A percentile compares a stretch with the other conserved stretches of the same genome.
These are phyloP conservation scores for Magnusiomyces sp. DNA, from an alignment of 1,139 yeast species.

Conservation along the genomic window DNA sequence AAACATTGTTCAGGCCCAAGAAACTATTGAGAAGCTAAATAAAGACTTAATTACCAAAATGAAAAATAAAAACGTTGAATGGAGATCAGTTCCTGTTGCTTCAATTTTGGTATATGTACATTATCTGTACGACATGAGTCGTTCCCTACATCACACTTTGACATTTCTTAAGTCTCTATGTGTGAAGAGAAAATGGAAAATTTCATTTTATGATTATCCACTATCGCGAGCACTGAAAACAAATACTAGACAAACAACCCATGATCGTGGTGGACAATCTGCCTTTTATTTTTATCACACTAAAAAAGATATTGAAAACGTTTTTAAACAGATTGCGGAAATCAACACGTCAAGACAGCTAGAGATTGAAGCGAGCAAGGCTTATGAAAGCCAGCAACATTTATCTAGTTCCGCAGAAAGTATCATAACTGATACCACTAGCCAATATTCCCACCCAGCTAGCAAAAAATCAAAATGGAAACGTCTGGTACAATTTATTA, in stretches of 20 bases:
- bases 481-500: too few species aligned
- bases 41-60: background rate
- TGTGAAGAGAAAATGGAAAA: slow-evolving; percentile 26
- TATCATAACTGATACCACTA: too few species aligned
- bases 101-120: slow-evolving; percentile 14
- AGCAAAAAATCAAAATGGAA: background rate
- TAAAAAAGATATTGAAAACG: slow-evolving; percentile 41
- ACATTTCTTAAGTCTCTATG: slow-evolving; percentile 7
- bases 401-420: too few species aligned
- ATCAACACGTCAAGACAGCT: slow-evolving; percentile 33
- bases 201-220: slow-evolving; percentile 36
- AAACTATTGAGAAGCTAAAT: background rate
- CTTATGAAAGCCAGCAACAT: too few species aligned
- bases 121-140: slow-evolving; percentile 14
- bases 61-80: background rate
- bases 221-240: slow-evolving; percentile 35
- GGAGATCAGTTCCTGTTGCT: slow-evolving; percentile 3
- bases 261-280: slow-evolving; percentile 42
- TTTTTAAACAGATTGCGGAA: slow-evolving; percentile 37
- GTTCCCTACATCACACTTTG: slow-evolving; percentile 11
- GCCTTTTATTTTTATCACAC: slow-evolving; percentile 38
- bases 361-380: too few species aligned
- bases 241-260: slow-evolving; percentile 36
- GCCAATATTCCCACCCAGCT: too few species aligned
- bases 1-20: too few species aligned